Base-by-base conservation (phyloP, 345 rosid species). In the Raphanus raphanistrum region DNA sequence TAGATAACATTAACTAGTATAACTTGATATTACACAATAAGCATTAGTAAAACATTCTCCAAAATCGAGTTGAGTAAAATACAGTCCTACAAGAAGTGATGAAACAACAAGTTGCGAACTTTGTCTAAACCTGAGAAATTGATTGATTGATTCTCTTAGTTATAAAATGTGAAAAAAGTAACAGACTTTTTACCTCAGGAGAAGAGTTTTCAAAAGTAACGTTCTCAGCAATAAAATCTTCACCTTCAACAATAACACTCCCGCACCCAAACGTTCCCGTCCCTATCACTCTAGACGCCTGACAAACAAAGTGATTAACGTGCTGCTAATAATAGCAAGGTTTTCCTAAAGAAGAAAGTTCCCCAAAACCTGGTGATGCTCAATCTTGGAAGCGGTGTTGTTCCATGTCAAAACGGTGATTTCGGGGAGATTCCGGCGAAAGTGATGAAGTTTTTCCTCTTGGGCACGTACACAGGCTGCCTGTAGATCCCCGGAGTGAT, bases 251-350 rank as follows among this genome's bases (percentile, higher is more conserved):
- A 9, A 92, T 93, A 76, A 85, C 89, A 85, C 84, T 89, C 33
- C 99, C 99, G 63, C 97, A 91, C 0, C 97, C 97, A 75, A 95
- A 95, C 15, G 97, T 95, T 58, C 98, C 98, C 8, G 96, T 91
- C 63, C 97, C 98, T 41, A 95, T 91, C 52, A 92, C 63, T 74
- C 97, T 83, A 31, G 89, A 60, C 9, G 81, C 84, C 95, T 92
- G 70, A 73, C 15, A 43, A 11, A 32, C 66, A 28, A 28, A 28
- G 52, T 45, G 52, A 10, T 66, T 35, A 36, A 54, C n/a, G 45
- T 64, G 76, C 71, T 54, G 78, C 68, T 59, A 62, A 57, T 32
- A 60, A 66, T 0, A 54, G 5, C 6, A 69, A 52, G 9, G 13
- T 33, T 60, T 64, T 17, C 25, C 29, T 27, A 61, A 8, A 61